These are phyloP conservation scores for Circinella umbellata DNA, from an alignment of 371 early-diverging fungal species.

Conservation along the genomic window DNA sequence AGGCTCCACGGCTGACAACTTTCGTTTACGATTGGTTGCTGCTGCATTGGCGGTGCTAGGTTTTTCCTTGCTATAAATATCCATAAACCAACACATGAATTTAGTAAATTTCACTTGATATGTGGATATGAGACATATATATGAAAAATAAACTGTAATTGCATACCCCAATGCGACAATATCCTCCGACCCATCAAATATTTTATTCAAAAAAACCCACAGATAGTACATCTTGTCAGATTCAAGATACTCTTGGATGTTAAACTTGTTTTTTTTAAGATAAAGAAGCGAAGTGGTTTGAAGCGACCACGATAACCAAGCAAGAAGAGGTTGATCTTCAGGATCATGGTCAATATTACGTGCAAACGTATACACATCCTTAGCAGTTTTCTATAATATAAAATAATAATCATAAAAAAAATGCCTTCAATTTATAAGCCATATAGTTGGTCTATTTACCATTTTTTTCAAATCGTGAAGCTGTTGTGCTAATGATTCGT, in stretches of 20 bases:
- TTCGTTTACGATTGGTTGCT: constrained; percentile 11
- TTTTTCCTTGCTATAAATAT: constrained; percentile 20
- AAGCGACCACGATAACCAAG: constrained; percentile 4
- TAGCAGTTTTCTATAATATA: neutral
- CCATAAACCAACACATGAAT: neutral
- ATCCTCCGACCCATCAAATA: neutral
- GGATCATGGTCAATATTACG: neutral
- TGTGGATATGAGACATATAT: neutral
- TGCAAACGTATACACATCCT: neutral
- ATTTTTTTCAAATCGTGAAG: neutral
- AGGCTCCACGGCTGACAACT: constrained; percentile 15
- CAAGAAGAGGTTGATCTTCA: neutral
- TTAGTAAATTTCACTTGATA: neutral
- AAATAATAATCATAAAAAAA: neutral
- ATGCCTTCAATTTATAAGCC: no score
- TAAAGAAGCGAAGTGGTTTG: neutral
- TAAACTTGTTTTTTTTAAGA: neutral
- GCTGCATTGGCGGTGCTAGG: constrained; percentile 13
- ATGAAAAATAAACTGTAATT: neutral
- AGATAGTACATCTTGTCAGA: constrained; percentile 8
- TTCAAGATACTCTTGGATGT: neutral
- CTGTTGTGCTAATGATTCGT: no score
- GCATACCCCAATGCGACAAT: constrained; percentile 7
- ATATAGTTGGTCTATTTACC: neutral
- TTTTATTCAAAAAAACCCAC: constrained; percentile 7